Evolutionary conservation across 2,329 filamentous ascomycete species (phyloP).

Genomic region (Coniochaeta sp.): DNA sequence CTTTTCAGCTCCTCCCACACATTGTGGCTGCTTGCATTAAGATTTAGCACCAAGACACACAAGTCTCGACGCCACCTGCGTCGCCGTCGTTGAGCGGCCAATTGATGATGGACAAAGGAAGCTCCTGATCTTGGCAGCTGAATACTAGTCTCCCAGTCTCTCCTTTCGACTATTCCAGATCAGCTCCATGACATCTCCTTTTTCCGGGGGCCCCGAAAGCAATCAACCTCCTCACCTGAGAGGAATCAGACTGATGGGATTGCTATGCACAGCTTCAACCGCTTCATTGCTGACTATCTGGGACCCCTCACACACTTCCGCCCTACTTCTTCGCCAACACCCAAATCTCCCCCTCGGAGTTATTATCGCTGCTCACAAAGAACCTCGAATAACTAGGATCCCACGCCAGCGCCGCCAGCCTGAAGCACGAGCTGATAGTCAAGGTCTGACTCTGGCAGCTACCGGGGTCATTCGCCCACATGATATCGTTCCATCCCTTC

Average conservation of each 20-base stretch:
- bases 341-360: slow-evolving; percentile 9
- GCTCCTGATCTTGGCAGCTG: not conserved
- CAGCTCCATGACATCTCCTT: too few species aligned
- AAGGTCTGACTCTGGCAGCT: slow-evolving; percentile 4
- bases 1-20: not conserved
- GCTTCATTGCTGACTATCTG: too few species aligned
- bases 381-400: slow-evolving; percentile 6
- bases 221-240: too few species aligned
- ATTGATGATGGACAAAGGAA: not conserved
- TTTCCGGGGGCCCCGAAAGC: too few species aligned
- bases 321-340: slow-evolving; percentile 9
- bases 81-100: not conserved
- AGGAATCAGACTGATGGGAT: too few species aligned
- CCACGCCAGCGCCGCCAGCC: slow-evolving; percentile 8
- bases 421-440: slow-evolving; percentile 5
- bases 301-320: not conserved
- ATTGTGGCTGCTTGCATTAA: not conserved
- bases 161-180: not conserved
- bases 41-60: not conserved
- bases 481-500: slow-evolving; percentile 7
- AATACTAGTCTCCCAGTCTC: not conserved
- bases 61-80: not conserved
- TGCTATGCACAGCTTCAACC: too few species aligned
- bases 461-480: not conserved
- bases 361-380: slow-evolving; percentile 10